Conservation (phyloP, 257 asterid species). For the Penstemon eatonii region DNA sequence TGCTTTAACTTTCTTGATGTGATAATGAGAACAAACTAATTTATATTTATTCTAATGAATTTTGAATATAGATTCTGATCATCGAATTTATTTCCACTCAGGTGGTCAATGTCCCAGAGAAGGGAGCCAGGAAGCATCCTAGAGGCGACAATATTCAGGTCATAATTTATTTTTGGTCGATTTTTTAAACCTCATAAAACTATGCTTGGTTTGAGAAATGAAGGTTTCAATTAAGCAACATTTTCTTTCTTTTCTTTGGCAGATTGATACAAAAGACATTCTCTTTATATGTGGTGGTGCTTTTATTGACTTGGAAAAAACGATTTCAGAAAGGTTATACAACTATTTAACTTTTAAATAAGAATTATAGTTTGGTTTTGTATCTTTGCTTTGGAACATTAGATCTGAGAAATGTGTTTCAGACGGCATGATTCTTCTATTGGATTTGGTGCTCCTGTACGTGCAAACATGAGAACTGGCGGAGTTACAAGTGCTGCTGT, state of each 20-base stretch:
- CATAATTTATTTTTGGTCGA: neutral
- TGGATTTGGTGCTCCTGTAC: slow-evolving; percentile 97
- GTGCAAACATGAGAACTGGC: slow-evolving; percentile 91
- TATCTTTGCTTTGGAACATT: slow-evolving; percentile 18
- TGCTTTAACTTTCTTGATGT: slow-evolving; percentile 23
- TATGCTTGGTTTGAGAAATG: neutral
- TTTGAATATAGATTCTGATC: no score
- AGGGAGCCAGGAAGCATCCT: slow-evolving; percentile 99
- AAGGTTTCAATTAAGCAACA: neutral
- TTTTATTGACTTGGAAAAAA: slow-evolving; percentile 93
- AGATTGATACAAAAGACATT: slow-evolving; percentile 98
- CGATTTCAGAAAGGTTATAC: slow-evolving; percentile 92
- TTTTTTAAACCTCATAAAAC: neutral
- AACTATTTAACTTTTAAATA: slow-evolving; percentile 8
- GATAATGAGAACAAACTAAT: neutral
- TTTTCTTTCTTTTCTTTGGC: slow-evolving; percentile 7
- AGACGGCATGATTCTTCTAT: slow-evolving; percentile 99
- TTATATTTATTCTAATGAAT: no score
- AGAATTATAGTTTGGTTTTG: slow-evolving; percentile 4
- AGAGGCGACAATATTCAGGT: slow-evolving; percentile 99
- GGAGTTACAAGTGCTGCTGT: slow-evolving; percentile 74
- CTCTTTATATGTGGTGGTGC: slow-evolving; percentile 99
- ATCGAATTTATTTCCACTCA: neutral
- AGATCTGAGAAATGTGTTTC: slow-evolving; percentile 32
- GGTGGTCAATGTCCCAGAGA: slow-evolving; percentile 69